Evolutionary conservation across 805 yeast genomes (phyloP), one percentile per base, ranked within the genome.

Genomic region (Novakomyces olei): DNA sequence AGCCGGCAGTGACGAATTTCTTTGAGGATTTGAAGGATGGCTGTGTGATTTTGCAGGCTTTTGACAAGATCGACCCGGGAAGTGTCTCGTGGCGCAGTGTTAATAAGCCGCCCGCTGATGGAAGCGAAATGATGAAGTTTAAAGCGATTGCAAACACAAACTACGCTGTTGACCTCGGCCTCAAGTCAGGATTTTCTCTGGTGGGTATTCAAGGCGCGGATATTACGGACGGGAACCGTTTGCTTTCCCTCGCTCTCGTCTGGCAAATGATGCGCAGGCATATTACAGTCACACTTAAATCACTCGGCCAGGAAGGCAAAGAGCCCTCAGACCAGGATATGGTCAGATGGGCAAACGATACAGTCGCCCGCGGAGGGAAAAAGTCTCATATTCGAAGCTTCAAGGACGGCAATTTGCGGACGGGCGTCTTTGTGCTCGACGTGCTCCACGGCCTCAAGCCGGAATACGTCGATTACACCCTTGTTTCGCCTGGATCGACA

Each of bases 251-350:
- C 44, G 98, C 88, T 9, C 65, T 88, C 35, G 95, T 85, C 25
- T 88, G 98, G 98, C 98, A 88, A 62, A 65, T 88, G 48, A 88
- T 88, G 98, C 72, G 98, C 53, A 69, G 93, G 53, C 88, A 88
- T 55, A 91, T 88, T 45, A 73, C 72, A 39, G 67, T 72, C 43
- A 88, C 98, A 2, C 65, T 88, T 48, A 64, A 74, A 33, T 63
- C 69, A 27, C 60, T 88, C 41, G 64, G 80, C 4, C 59, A 70
- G 37, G 67, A 69, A 36, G 91, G 91, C 39, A 66, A 68, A 44
- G 81, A 74, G 41, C 58, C 83, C 43, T 57, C 78, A 15, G 98
- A 88, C 57, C 37, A 69, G 22, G 95, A 88, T 50, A 83, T 88
- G 28, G 64, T 88, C 51, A 69, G 65, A 48, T 88, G 98, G 98